Base-by-base conservation (phyloP, 129 eudicot genomes). In the Centella asiatica region DNA sequence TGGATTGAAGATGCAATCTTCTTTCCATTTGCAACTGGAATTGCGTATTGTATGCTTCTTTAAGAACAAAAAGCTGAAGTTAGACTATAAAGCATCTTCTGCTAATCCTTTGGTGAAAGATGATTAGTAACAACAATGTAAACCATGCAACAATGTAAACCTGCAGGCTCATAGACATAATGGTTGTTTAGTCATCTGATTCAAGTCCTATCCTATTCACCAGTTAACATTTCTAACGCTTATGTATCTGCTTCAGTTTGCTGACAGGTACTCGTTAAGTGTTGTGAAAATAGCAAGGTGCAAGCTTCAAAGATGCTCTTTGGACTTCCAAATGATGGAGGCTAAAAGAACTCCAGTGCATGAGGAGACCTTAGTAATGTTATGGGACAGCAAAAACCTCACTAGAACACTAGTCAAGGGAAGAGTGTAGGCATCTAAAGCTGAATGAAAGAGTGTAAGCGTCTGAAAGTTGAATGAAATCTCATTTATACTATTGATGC, bases 201-300 rank as follows among this genome's bases (percentile, higher is more conserved):
- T 62, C 26, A 11, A 26, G 7, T 23, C 14, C 17, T 25, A 15
- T 36, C 9, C 8, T 22, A 20, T 27, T 56, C 34, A 4, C 42
- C 12, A 0, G 20, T 2, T 7, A 3, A 19, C 4, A 10, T 4
- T 48, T 48, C 54, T 48, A 10, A 48, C 44, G 1, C 13, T 60
- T 15, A 40, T 39, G 19, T 46, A 40, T 68, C 24, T 70, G 65
- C 25, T 49, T 31, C 77, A 85, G 97, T 66, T 68, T 40, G 69
- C 44, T 28, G 78, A 81, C 72, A 83, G 95, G 68, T 75, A 67
- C 72, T 86, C 73, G 31, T 51, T 86, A 58, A 85, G 92, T 54
- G 66, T 17, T 15, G 89, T 81, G 48, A 90, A 72, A 74, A 86
- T 86, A 33, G 90, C 95, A 29, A 85, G 95, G 80, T 90, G 97